Base-by-base conservation (phyloP, 1,139 yeast species). In the Suhomyces bolitotheri region DNA sequence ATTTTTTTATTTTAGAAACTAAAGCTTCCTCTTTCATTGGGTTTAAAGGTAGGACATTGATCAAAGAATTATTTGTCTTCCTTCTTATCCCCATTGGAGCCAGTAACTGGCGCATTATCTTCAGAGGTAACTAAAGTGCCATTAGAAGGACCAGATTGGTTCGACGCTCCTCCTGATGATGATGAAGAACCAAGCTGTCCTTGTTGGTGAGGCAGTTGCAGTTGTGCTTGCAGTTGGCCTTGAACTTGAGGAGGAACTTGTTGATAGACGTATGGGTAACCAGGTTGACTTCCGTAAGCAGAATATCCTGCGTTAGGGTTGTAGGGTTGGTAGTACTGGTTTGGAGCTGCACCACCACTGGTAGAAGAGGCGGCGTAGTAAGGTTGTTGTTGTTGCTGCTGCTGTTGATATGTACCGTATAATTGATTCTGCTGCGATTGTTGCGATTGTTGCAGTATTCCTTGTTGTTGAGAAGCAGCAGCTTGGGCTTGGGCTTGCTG, bases 261-360 rank as follows among this genome's bases (percentile, higher is more conserved):
- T 23, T 44, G 46, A 24, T 47, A 53, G 13, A 51, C 51, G 31
- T 52, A 54, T 19, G 50, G 43, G 36, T 53, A 53, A 24, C 47
- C 44, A 8, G 56, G 58, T 36, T 53, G 59, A n/a, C 45, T 34
- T 10, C 49, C 47, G 34, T 54, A 54, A 12, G 46, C 43, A 22
- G 53, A 48, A 38, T 54, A 54, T 41, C 34, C 44, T 25, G 44
- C 42, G 13, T 43, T 44, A 5, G 50, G 54, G 40, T 50, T 48
- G 39, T 50, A 45, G 12, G 46, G 45, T 16, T 40, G 44, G 36
- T 52, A 51, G 41, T 47, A 51, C 41, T 49, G 57, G 43, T 45
- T 46, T 27, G 53, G 48, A 38, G 43, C 45, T 13, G 38, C 33
- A 17, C 31, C 36, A 9, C 42, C 15, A 20, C 36, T 31, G 28